Evolutionary conservation across 2,329 filamentous ascomycete genomes (phyloP), one percentile per base, ranked within the genome.

Genomic region (Exophiala dermatitidis): DNA sequence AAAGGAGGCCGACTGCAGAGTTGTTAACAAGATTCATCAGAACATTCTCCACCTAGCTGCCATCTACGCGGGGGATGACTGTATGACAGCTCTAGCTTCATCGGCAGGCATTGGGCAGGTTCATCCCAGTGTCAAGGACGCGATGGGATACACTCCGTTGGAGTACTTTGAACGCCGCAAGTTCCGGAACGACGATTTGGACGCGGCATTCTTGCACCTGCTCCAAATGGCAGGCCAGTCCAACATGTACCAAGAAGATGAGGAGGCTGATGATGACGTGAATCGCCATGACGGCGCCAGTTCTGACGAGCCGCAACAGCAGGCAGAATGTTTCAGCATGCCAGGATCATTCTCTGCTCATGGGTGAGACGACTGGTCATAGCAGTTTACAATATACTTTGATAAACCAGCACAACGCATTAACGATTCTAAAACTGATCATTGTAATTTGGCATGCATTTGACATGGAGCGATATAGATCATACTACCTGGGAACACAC

Each of bases 1-100:
- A 19, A 50, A 59, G 7, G 59, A 59, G 5, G 58, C 61, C 3
- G 40, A 45, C 29, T 19, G 6, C 12, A 46, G 12, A 31, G 10
- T 10, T 8, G 30, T 8, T 2, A 33, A 46, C 30, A 8, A 10
- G 7, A 8, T 8, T 29, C 26, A 19, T 31, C 43, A 46, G 43
- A 33, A 33, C 9, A 30, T 46, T 46, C 43, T 46, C 5, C 43
- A 46, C n/a, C n/a, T 30, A 12, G 47, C 37, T 43, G 7, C 28
- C 19, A 41, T 29, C 29, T 12, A 50, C 10, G 36, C 37, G 8
- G 47, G 47, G 31, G n/a, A 10, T 31, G 12, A 42, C 26, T 28
- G 46, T 30, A 49, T 37, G 32, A 49, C 28, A 26, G 19, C 41
- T 26, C 12, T 29, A 10, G 34, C 46, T 32, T 42, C 38, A 8